Conservation (phyloP, 1,284 basidiomycete species). For the Heterobasidion annosum region DNA sequence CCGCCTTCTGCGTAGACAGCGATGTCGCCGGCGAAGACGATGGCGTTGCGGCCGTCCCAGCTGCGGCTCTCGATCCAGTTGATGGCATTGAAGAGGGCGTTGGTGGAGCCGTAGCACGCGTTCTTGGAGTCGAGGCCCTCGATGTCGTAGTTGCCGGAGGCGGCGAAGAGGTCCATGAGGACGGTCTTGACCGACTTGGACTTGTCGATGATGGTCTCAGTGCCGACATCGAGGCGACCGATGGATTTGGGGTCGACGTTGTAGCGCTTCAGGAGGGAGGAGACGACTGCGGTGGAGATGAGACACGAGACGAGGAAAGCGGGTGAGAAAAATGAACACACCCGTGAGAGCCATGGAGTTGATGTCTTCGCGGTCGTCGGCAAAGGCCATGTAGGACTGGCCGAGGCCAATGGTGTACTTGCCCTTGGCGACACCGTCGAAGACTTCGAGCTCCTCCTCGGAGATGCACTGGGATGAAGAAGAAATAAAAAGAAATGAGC, state of each 20-base stretch:
- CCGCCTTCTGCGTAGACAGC: conserved; percentile 96
- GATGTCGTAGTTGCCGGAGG: conserved; percentile 91
- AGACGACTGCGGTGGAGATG: conserved; percentile 50
- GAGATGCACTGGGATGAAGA: conserved; percentile 10
- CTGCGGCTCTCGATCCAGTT: conserved; percentile 96
- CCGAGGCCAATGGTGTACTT: conserved; percentile 99
- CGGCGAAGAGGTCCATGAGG: conserved; percentile 95
- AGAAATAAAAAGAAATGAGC: background rate
- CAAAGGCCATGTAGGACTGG: conserved; percentile 97
- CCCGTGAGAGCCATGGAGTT: conserved; percentile 96
- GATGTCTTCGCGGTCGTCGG: conserved; percentile 97
- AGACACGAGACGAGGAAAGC: conserved; percentile 3
- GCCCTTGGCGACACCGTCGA: conserved; percentile 91
- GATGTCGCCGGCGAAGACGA: conserved; percentile 96
- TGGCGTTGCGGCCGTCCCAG: conserved; percentile 98
- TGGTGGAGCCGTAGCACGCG: conserved; percentile 98
- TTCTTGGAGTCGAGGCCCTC: conserved; percentile 99
- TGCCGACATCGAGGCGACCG: conserved; percentile 96
- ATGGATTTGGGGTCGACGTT: conserved; percentile 95
- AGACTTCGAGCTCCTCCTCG: conserved; percentile 91
- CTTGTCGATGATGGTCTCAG: conserved; percentile 99
- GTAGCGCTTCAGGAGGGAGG: conserved; percentile 87
- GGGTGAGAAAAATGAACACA: conserved; percentile 28
- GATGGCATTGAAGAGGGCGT: conserved; percentile 94
- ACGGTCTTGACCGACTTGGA: conserved; percentile 99